Conservation (phyloP, 176 grass and related monocot genomes). For the Coix lacrymajobi region DNA sequence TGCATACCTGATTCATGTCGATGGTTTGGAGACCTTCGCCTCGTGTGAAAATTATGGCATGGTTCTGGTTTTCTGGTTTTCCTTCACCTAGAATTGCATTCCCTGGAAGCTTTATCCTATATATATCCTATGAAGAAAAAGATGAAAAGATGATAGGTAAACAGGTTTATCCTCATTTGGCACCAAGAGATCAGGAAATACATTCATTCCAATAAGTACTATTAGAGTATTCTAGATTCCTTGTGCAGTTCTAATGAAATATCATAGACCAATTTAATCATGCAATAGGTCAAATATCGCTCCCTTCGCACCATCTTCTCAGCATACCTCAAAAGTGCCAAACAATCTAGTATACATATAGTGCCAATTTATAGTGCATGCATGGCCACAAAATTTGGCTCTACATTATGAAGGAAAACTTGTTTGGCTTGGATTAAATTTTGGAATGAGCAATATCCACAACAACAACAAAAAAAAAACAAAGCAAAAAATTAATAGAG, state of each 20-base stretch:
- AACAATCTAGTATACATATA: background rate
- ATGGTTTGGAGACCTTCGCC: conserved; percentile 95
- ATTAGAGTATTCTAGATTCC: background rate
- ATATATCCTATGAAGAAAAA: conserved; percentile 67
- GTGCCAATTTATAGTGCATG: background rate
- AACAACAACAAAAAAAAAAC: background rate
- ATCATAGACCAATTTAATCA: background rate
- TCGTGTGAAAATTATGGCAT: conserved; percentile 95
- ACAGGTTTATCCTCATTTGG: background rate
- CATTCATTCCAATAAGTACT: background rate
- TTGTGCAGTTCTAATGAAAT: background rate
- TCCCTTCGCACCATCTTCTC: background rate
- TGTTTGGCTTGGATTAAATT: background rate
- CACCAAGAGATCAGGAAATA: background rate
- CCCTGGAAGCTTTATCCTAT: conserved; percentile 95
- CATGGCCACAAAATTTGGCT: background rate
- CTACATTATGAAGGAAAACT: background rate
- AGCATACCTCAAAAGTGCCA: background rate
- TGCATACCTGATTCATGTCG: conserved; percentile 94
- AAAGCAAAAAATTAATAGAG: background rate
- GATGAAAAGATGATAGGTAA: background rate
- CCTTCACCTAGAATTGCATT: conserved; percentile 90
- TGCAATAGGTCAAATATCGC: background rate
- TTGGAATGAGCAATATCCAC: background rate
- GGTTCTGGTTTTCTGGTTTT: conserved; percentile 99